phyloP scores from a whole-genome alignment of 2,329 filamentous ascomycete species.

The Verticillium tricorpus region DNA sequence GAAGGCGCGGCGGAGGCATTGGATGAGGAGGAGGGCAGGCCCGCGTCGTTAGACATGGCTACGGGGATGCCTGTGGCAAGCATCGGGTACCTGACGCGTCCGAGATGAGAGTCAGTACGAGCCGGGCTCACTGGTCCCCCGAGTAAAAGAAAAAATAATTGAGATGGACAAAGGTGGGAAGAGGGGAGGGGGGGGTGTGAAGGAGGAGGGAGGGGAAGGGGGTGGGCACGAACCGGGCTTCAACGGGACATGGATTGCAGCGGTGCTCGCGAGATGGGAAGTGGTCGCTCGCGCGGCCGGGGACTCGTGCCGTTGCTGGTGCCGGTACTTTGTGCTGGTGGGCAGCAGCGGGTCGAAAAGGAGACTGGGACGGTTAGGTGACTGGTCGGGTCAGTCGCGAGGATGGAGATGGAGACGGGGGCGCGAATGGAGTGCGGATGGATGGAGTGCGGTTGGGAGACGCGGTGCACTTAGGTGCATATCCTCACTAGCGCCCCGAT shows the following conservation, averaged over 20 bases:
- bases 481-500: background rate
- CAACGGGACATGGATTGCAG: background rate
- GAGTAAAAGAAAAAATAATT: conserved; percentile 1
- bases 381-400: background rate
- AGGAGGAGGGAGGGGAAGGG: background rate
- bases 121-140: background rate
- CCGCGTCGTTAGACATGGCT: conserved; percentile 11
- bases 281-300: background rate
- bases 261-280: background rate
- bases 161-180: conserved; percentile 4
- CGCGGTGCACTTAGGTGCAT: background rate
- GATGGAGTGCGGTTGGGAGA: background rate
- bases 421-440: background rate
- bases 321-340: too few species aligned
- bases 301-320: too few species aligned
- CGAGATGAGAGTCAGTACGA: background rate
- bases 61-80: conserved; percentile 9
- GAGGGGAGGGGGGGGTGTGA: background rate
- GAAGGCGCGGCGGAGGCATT: conserved; percentile 12
- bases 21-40: background rate
- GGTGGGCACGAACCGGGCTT: background rate
- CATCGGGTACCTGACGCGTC: conserved; percentile 5
- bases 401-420: background rate
- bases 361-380: too few species aligned
- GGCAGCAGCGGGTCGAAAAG: too few species aligned